Conservation (phyloP, 176 grass and related monocot species). For the Paspalum notatum region DNA sequence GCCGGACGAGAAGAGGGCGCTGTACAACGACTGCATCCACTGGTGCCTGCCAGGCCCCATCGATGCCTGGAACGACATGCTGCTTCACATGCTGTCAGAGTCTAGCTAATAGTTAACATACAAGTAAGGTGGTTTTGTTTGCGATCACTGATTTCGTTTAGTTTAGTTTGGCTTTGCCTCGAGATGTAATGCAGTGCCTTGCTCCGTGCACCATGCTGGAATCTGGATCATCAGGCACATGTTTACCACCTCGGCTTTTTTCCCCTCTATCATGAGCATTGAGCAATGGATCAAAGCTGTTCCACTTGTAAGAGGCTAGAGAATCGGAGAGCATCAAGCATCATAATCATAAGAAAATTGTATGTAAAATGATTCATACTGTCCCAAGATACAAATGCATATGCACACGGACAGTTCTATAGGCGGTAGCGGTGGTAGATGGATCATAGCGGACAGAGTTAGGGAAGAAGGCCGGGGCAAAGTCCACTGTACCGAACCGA, state of each 20-base stretch:
- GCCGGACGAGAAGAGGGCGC: conserved; percentile 39
- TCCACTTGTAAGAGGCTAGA: too few relatives aligned
- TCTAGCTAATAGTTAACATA: conserved; percentile 2
- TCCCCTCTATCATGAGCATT: background rate
- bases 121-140: background rate
- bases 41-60: conserved; percentile 74
- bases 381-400: too few relatives aligned
- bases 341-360: too few relatives aligned
- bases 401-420: too few relatives aligned
- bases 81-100: conserved; percentile 60
- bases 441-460: too few relatives aligned
- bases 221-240: background rate
- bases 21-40: conserved; percentile 75
- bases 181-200: background rate
- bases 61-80: conserved; percentile 69
- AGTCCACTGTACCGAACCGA: too few relatives aligned
- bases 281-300: background rate
- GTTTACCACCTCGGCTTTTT: background rate
- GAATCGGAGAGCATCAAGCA: too few relatives aligned
- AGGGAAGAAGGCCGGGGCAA: too few relatives aligned
- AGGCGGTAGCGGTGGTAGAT: too few relatives aligned
- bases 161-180: background rate
- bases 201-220: background rate
- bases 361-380: too few relatives aligned
- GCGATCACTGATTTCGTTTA: background rate